These are phyloP conservation scores for Sporothrix globosa DNA, from an alignment of 2,329 filamentous ascomycete genomes.

Conservation along the genomic window DNA sequence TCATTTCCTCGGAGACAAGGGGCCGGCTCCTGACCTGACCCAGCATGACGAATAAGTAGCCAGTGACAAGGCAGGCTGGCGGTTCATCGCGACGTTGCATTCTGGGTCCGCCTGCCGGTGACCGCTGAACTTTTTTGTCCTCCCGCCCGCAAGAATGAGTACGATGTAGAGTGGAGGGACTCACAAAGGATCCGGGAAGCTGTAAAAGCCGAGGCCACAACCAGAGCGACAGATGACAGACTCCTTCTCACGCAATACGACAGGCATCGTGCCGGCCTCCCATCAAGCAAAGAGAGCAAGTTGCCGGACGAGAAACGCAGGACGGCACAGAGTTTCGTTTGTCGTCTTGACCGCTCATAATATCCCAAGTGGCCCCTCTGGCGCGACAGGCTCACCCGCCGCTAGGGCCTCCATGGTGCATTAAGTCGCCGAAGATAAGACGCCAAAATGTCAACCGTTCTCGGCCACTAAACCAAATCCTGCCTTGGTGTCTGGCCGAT, in stretches of 20 bases:
- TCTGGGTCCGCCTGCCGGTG: background rate
- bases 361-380: too few relatives aligned
- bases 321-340: too few relatives aligned
- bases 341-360: too few relatives aligned
- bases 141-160: background rate
- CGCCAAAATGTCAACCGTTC: background rate
- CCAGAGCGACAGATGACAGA: too few relatives aligned
- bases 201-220: too few relatives aligned
- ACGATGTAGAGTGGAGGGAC: background rate
- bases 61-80: background rate
- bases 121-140: background rate
- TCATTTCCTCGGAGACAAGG: background rate
- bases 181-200: background rate
- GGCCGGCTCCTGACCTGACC: too few relatives aligned
- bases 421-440: background rate
- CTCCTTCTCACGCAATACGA: too few relatives aligned
- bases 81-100: background rate
- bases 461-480: conserved; percentile 3
- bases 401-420: background rate
- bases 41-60: background rate
- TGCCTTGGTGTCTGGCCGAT: background rate
- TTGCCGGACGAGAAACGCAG: too few relatives aligned
- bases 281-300: too few relatives aligned
- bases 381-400: too few relatives aligned
- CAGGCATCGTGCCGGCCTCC: too few relatives aligned